These are phyloP conservation scores for Meyerozyma smithsonii DNA, from an alignment of 1,139 yeast genomes.

Conservation along the genomic window DNA sequence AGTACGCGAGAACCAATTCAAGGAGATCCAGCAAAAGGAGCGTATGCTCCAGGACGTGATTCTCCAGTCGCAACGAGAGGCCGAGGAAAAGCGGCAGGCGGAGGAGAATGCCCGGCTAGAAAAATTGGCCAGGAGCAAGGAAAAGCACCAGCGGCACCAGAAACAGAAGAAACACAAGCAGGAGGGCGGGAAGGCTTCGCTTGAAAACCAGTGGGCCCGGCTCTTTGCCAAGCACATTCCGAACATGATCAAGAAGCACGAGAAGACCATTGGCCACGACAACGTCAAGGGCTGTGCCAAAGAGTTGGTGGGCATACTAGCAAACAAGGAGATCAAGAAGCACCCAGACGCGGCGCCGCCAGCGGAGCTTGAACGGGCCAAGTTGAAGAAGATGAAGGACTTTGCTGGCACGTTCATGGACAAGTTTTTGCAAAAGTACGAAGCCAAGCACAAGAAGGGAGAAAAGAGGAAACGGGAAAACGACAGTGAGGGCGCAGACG, in stretches of 20 bases:
- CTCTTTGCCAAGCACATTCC: slow-evolving; percentile 77
- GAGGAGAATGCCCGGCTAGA: slow-evolving; percentile 9
- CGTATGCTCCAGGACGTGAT: slow-evolving; percentile 34
- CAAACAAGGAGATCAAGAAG: slow-evolving; percentile 58
- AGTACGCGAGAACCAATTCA: slow-evolving; percentile 30
- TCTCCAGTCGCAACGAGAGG: slow-evolving; percentile 23
- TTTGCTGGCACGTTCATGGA: slow-evolving; percentile 70
- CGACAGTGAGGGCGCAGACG: slow-evolving; percentile 6
- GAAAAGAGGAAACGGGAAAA: slow-evolving; percentile 14
- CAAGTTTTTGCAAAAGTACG: slow-evolving; percentile 56
- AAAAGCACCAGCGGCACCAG: slow-evolving; percentile 6
- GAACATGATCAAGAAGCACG: slow-evolving; percentile 66
- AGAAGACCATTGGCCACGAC: slow-evolving; percentile 64
- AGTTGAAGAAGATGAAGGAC: slow-evolving; percentile 61
- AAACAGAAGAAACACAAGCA: neutral
- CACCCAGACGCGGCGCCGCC: slow-evolving; percentile 44
- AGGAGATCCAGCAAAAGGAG: slow-evolving; percentile 29
- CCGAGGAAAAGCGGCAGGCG: slow-evolving; percentile 11
- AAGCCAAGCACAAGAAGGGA: slow-evolving; percentile 34
- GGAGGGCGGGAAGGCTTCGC: slow-evolving; percentile 5
- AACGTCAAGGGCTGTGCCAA: slow-evolving; percentile 72
- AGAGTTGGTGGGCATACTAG: slow-evolving; percentile 63
- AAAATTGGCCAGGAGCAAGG: slow-evolving; percentile 9
- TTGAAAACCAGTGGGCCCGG: slow-evolving; percentile 51
- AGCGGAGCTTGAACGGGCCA: slow-evolving; percentile 53